These are phyloP conservation scores for Trametes cingulata DNA, from an alignment of 768 basidiomycete genomes.

Conservation along the genomic window DNA sequence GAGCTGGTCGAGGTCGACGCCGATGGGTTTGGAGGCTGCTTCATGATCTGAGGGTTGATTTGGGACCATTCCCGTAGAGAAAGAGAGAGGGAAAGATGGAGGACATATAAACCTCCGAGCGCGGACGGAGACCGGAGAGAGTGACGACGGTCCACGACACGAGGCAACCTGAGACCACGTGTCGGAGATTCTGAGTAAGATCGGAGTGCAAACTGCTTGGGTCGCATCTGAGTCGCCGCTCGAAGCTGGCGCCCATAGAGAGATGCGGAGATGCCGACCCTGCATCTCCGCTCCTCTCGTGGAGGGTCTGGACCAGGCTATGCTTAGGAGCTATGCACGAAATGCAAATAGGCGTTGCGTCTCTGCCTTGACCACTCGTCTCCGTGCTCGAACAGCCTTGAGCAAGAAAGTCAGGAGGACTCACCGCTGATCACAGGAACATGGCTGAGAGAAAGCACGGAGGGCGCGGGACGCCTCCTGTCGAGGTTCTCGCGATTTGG, in stretches of 20 bases:
- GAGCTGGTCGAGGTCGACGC: constrained; percentile 19
- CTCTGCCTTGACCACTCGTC: neutral
- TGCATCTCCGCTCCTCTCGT: too few relatives aligned
- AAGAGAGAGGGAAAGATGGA: neutral
- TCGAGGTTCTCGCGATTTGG: constrained; percentile 11
- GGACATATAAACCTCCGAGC: constrained; percentile 12
- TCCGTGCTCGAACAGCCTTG: neutral
- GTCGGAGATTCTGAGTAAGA: neutral
- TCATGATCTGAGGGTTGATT: constrained; percentile 1
- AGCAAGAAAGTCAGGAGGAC: neutral
- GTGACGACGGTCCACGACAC: neutral
- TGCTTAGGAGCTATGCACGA: neutral
- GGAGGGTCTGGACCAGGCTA: neutral
- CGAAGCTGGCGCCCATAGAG: too few relatives aligned
- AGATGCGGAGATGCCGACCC: too few relatives aligned
- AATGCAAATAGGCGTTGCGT: constrained; percentile 6
- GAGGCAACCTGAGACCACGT: constrained; percentile 1
- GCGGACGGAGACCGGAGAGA: constrained; percentile 6
- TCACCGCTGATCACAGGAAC: constrained; percentile 14
- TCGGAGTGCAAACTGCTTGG: neutral
- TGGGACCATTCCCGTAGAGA: constrained; percentile 15
- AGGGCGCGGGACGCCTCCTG: constrained; percentile 17
- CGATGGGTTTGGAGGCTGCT: constrained; percentile 10
- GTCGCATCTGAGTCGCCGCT: neutral
- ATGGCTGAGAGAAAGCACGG: constrained; percentile 16